Evolutionary conservation across 306 rosid genomes (phyloP), one percentile per base, ranked within the genome.

Genomic region (Fagus sylvatica): DNA sequence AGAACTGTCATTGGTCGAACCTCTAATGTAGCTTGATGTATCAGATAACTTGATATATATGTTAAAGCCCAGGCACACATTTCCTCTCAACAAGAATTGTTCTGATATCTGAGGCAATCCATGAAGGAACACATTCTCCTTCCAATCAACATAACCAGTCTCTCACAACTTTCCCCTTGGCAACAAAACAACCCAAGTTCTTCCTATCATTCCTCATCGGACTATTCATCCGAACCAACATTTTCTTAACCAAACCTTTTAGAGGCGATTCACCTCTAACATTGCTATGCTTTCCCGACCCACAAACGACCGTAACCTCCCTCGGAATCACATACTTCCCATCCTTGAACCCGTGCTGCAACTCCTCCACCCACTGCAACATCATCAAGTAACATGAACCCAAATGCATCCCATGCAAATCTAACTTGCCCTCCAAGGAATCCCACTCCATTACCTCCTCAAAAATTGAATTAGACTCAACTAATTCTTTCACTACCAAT

Each of bases 251-350:
- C 83, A 94, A 61, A 49, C 12, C 78, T 83, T 89, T 94, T 17
- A 92, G 84, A 0, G 89, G 91, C 1, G 97, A 87, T 34, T 85
- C 89, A 28, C 97, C 96, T 82, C 89, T 85, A 51, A 90, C 85
- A 74, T 4, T 90, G 87, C 93, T 94, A 79, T 94, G 97, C 85
- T 86, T 94, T 69, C 97, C 98, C 8, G 72, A 80, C 57, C 97
- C 95, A 37, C 91, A 94, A 71, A 89, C 88, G 56, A 94, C 71
- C 0, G 84, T 85, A 71, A 90, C 80, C 79, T 90, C 75, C 1
- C 84, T 76, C 0, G 93, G 92, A 71, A 84, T 48, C 37, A 46
- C 79, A 68, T 33, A 53, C 10, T 37, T 72, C 1, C 73, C 87
- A 41, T 56, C 66, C 15, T 65, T 74, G 69, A 90, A 83, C 73